Evolutionary conservation across 164 flowering plant genomes (phyloP).

Genomic region (Sedum album): DNA sequence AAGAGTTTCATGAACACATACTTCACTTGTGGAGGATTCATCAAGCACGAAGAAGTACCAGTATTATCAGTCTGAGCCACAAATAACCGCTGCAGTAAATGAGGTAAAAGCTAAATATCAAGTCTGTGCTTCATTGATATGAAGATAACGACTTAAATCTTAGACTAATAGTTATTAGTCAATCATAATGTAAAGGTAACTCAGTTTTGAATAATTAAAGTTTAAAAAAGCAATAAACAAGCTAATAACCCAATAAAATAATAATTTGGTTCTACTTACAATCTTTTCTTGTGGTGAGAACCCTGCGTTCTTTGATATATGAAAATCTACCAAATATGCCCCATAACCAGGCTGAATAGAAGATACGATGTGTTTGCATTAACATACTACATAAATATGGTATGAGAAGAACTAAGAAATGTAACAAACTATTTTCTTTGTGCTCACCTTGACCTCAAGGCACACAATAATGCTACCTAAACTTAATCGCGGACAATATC

Average conservation of each 20-base stretch:
- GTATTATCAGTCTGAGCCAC: conserved; percentile 58
- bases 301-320: conserved; percentile 30
- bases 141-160: not conserved
- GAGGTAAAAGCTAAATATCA: not conserved
- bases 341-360: conserved; percentile 57
- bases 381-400: not conserved
- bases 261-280: conserved; percentile 31
- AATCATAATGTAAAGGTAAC: not conserved
- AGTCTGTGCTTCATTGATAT: not conserved
- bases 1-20: conserved; percentile 20
- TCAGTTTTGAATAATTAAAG: not conserved
- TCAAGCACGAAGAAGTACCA: conserved; percentile 74
- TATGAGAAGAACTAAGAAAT: not conserved
- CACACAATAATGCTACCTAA: conserved; percentile 48
- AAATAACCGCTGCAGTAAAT: conserved; percentile 52
- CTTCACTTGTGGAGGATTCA: conserved; percentile 73
- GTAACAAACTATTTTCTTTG: not conserved
- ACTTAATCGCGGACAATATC: conserved; percentile 62
- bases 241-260: not conserved
- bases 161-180: not conserved
- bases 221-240: not conserved
- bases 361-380: not conserved
- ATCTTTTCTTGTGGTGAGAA: conserved; percentile 35
- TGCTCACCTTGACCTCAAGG: conserved; percentile 56
- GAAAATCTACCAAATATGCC: conserved; percentile 38